phyloP scores from a whole-genome alignment of 2,329 filamentous ascomycete species.

The Hypoxylon sp. region DNA sequence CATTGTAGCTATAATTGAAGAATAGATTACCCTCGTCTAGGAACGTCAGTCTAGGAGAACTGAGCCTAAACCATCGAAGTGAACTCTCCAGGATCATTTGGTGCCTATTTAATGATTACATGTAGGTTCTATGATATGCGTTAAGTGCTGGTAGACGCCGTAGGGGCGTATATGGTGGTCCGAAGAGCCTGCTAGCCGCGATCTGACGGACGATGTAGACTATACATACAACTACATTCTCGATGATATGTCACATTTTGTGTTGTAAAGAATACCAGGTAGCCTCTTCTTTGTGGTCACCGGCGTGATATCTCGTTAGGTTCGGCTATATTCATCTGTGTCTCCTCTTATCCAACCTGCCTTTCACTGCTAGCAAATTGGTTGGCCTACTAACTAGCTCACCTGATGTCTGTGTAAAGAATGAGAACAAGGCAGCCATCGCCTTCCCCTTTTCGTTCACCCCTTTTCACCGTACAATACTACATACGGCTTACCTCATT shows the following conservation, averaged over 20 bases:
- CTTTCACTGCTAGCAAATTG: background rate
- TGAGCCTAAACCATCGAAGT: background rate
- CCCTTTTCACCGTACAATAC: background rate
- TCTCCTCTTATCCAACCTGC: too few relatives aligned
- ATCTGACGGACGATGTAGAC: too few relatives aligned
- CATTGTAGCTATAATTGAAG: background rate
- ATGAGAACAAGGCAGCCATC: background rate
- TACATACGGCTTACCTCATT: conserved; percentile 4
- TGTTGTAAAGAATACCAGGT: too few relatives aligned
- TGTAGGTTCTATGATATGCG: background rate
- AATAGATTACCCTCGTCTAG: background rate
- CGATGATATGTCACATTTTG: too few relatives aligned
- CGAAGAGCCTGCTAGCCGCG: too few relatives aligned
- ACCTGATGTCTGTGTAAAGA: background rate
- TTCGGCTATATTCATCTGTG: too few relatives aligned
- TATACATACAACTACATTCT: too few relatives aligned
- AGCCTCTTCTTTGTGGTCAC: too few relatives aligned
- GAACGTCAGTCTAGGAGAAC: background rate
- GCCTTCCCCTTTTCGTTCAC: background rate
- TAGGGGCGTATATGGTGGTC: too few relatives aligned
- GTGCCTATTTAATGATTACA: background rate
- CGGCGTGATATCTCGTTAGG: too few relatives aligned
- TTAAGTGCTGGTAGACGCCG: background rate
- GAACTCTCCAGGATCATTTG: background rate
- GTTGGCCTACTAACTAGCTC: background rate